Evolutionary conservation across 345 rosid genomes (phyloP).

Genomic region (Salix dunnii): DNA sequence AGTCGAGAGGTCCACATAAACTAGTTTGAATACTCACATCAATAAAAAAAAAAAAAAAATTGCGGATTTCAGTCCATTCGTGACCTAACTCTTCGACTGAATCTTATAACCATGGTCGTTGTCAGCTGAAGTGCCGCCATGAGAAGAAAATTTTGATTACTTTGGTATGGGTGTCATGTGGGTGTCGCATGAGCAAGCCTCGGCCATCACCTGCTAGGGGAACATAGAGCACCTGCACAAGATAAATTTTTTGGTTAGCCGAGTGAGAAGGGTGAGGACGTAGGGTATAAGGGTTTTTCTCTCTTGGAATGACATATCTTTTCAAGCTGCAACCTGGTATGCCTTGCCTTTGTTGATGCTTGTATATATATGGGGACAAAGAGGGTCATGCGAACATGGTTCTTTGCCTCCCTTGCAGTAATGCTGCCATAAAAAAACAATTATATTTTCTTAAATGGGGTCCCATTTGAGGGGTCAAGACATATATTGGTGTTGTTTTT

Average conservation of each 20-base stretch:
- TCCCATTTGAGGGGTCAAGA: constrained; percentile 14
- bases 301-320: too few relatives aligned
- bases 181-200: constrained; percentile 49
- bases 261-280: too few relatives aligned
- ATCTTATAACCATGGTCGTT: too few relatives aligned
- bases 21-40: too few relatives aligned
- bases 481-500: constrained; percentile 22
- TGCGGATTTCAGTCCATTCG: too few relatives aligned
- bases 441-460: constrained; percentile 18
- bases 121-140: background rate
- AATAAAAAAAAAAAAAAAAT: too few relatives aligned
- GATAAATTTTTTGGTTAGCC: too few relatives aligned
- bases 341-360: constrained; percentile 27
- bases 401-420: constrained; percentile 22
- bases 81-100: too few relatives aligned
- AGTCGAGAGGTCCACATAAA: too few relatives aligned
- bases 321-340: constrained; percentile 8
- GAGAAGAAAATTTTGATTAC: constrained; percentile 28
- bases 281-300: too few relatives aligned
- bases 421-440: constrained; percentile 11
- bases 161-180: constrained; percentile 50
- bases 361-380: constrained; percentile 27
- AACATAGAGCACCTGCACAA: too few relatives aligned
- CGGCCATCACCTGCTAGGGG: constrained; percentile 44
- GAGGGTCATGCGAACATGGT: constrained; percentile 41